These are phyloP conservation scores for Diaporthe sp. DNA, from an alignment of 2,329 filamentous ascomycete species.

Conservation along the genomic window DNA sequence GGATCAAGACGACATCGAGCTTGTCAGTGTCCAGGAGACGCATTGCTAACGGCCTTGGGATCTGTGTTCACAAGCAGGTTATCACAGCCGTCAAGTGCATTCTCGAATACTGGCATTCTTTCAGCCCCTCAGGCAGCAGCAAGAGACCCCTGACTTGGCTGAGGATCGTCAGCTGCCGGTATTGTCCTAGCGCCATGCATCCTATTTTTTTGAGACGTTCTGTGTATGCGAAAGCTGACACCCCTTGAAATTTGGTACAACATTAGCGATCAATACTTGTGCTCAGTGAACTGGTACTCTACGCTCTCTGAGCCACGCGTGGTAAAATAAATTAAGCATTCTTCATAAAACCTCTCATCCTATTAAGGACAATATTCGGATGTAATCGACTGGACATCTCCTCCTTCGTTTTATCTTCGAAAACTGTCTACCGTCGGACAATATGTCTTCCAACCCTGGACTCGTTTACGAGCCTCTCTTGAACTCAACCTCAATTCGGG, in stretches of 20 bases:
- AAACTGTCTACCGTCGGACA: too few relatives aligned
- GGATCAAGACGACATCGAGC: background rate
- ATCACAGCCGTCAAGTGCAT: too few relatives aligned
- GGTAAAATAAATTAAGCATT: too few relatives aligned
- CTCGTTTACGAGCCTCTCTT: background rate
- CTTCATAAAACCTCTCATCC: too few relatives aligned
- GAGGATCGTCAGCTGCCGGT: background rate
- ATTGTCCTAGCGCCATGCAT: background rate
- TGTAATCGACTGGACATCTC: too few relatives aligned
- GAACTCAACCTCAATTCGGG: background rate
- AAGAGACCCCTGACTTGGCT: background rate
- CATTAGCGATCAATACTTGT: too few relatives aligned
- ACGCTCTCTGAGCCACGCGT: too few relatives aligned
- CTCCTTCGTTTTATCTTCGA: too few relatives aligned
- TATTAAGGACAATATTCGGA: too few relatives aligned
- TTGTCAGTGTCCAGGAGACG: constrained; percentile 20
- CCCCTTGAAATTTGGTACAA: too few relatives aligned
- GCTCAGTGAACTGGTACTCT: too few relatives aligned
- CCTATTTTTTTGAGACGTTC: background rate
- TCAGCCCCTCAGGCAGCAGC: background rate
- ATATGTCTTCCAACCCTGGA: background rate
- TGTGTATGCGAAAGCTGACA: too few relatives aligned
- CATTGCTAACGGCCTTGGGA: background rate
- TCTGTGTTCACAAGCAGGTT: background rate
- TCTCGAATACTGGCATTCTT: background rate